Evolutionary conservation across 805 yeast genomes (phyloP), one percentile per base, ranked within the genome.

Genomic region (Wickerhamiella cacticola): DNA sequence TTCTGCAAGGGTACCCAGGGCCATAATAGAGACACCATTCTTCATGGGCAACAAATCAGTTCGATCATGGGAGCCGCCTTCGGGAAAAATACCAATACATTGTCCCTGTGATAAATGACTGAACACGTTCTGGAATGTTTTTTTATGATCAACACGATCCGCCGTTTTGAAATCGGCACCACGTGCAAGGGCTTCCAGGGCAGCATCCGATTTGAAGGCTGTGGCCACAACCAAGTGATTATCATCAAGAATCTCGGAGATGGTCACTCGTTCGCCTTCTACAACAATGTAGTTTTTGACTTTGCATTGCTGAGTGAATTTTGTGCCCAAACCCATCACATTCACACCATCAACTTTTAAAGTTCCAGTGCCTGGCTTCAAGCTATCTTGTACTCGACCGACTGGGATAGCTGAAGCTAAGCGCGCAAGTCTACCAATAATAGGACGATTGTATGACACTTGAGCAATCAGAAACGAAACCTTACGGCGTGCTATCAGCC

Each of bases 11-110:
- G 97, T 92, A 7, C 97, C 98, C 25, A 92, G 70, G 0, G 97
- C 98, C 97, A 89, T 92, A 49, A 89, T 82, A 2, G 96, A 96
- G 7, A 92, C 96, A 53, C 98, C 98, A 1, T 97, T 96, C 61
- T 92, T 89, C 55, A 89, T 69, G 0, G 98, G 98, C 45, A 89
- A 71, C 55, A 89, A 66, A 53, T 86, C 94, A 0, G 97, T 79
- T 55, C 98, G 73, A 63, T 89, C 98, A 59, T 89, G 98, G 10
- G 96, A 86, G 1, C 98, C 98, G 50, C 98, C 98, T 68, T 92
- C 98, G 7, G 98, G 96, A 68, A 87, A 92, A 40, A 92, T 84
- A 9, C 97, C 97, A 29, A 92, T 66, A 53, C 94, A 84, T 49
- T 83, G 77, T 36, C 92, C 87, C 50, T 76, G 73, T 16, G 84